Evolutionary conservation across 2,329 filamentous ascomycete species (phyloP), one percentile per base, ranked within the genome.

Genomic region (Neonectria hederae): DNA sequence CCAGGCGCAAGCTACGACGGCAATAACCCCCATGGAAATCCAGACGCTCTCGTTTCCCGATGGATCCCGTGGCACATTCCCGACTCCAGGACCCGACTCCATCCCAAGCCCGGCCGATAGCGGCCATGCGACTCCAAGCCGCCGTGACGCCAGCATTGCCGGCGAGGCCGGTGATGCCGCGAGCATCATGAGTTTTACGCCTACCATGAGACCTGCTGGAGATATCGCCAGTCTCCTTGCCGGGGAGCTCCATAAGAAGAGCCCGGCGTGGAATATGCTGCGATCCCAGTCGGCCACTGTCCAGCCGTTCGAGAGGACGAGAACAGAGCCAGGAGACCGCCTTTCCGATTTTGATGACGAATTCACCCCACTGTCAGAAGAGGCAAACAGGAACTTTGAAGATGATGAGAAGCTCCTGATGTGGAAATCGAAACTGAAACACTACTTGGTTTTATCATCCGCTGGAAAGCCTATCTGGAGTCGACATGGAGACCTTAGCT

Each of bases 401-500:
- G 86, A 88, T 58, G 87, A 90, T 51, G 80, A 84, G 51, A 82
- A 93, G 26, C 83, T 97, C 43, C 81, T 83, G 17, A 84, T 89
- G 67, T 99, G 94, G 94, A 96, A 94, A 76, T 88, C 91, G 40
- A 98, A 98, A 81, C 85, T 94, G 67, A 99, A 99, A 79, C 96
- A 99, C 79, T 99, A 97, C 78, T 89, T 99, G 80, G 97, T 99
- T 73, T 83, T 99, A 1, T 98, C 96, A 2, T 95, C 94, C 14
- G 95, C 97, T 10, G 96, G 96, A 21, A 99, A 99, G 77, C 97
- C 96, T 11, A 97, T 99, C 53, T 99, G 95, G 84, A 98, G 94
- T 74, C 88, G 97, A 53, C 95, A 99, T 76, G 96, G 97, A 43
- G 93, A 97, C 71, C 86, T 97, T 69, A 89, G 91, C 59, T 83